These are phyloP conservation scores for Thalassiosira mediterranea DNA, from an alignment of 352 stramenopile genomes.

Conservation along the genomic window DNA sequence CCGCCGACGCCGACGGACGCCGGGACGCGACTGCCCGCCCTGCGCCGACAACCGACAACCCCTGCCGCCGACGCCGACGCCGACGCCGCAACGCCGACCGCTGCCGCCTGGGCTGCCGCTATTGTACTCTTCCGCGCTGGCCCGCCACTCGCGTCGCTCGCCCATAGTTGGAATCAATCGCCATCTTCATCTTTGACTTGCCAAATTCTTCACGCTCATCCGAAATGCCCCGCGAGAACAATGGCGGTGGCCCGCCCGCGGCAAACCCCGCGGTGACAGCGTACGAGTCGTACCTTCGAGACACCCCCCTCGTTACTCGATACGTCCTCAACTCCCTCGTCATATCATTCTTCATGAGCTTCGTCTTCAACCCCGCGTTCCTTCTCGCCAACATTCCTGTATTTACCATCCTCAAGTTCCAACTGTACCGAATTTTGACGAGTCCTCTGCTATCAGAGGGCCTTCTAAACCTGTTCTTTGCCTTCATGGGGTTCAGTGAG, in stretches of 20 bases:
- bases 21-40: no score
- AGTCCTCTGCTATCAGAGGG: slow-evolving; percentile 68
- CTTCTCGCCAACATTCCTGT: slow-evolving; percentile 72
- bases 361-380: slow-evolving; percentile 61
- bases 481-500: slow-evolving; percentile 72
- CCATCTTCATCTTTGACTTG: no score
- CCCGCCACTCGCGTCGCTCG: no score
- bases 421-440: slow-evolving; percentile 77
- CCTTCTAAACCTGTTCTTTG: slow-evolving; percentile 74
- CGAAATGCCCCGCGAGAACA: slow-evolving; percentile 34
- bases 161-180: no score
- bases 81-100: no score
- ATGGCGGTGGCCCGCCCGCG: slow-evolving; percentile 45
- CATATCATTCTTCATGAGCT: slow-evolving; percentile 62
- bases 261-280: slow-evolving; percentile 69
- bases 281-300: slow-evolving; percentile 65
- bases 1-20: no score
- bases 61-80: no score
- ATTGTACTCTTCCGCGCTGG: no score
- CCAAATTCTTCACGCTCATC: no score
- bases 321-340: slow-evolving; percentile 62
- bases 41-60: no score
- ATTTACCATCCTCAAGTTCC: slow-evolving; percentile 74
- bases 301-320: slow-evolving; percentile 75
- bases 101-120: no score